Evolutionary conservation across 2,329 filamentous ascomycete genomes (phyloP).

Genomic region (Shiraia bambusicola): DNA sequence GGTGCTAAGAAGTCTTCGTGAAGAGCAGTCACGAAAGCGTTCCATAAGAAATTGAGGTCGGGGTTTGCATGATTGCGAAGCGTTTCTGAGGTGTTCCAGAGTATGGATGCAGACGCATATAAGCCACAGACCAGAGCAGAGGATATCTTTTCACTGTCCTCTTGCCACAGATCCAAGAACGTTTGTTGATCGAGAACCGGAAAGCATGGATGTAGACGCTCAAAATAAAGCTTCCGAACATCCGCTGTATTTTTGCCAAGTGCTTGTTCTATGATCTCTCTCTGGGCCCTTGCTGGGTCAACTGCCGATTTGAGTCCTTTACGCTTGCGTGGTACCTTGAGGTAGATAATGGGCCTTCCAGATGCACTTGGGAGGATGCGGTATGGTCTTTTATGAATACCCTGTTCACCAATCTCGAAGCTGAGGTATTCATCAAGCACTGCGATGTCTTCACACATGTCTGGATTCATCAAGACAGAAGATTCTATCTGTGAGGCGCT

Average conservation of each 20-base stretch:
- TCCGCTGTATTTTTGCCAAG: constrained; percentile 10
- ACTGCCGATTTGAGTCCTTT: constrained; percentile 11
- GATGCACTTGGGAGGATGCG: constrained; percentile 15
- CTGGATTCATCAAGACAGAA: constrained; percentile 23
- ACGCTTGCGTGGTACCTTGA: constrained; percentile 16
- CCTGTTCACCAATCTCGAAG: constrained; percentile 3
- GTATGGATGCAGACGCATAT: constrained; percentile 17
- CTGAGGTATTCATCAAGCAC: constrained; percentile 21
- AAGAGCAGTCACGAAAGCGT: constrained; percentile 18
- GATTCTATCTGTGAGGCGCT: constrained; percentile 16
- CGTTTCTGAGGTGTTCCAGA: constrained; percentile 13
- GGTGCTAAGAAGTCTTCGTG: constrained; percentile 24
- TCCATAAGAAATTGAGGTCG: constrained; percentile 22
- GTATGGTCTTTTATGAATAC: constrained; percentile 7
- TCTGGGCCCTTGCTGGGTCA: constrained; percentile 17
- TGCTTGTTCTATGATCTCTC: constrained; percentile 21
- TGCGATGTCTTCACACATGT: constrained; percentile 25
- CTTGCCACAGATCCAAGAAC: constrained; percentile 17
- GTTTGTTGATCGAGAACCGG: constrained; percentile 20
- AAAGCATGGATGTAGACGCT: constrained; percentile 20
- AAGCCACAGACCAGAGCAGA: constrained; percentile 18
- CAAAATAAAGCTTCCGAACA: constrained; percentile 15
- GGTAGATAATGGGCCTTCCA: constrained; percentile 20
- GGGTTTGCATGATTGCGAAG: constrained; percentile 10
- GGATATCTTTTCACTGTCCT: constrained; percentile 15